Conservation (phyloP, 495 filamentous ascomycete species). For the Antarctomyces pellizariae region DNA sequence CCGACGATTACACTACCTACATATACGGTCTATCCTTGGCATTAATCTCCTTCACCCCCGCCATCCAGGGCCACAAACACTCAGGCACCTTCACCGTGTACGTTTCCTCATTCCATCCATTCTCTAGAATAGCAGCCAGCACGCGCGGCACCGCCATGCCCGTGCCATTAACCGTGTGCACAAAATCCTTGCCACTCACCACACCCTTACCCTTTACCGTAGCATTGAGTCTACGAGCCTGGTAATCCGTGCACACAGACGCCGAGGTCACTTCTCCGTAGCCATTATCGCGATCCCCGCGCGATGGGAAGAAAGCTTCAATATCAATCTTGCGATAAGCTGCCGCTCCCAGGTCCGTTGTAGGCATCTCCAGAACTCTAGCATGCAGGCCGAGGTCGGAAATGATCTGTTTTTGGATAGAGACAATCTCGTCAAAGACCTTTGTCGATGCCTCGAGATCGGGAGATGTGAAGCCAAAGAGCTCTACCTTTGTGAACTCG, state of each 20-base stretch:
- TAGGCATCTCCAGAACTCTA: conserved; percentile 81
- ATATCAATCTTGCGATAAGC: conserved; percentile 77
- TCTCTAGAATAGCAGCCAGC: conserved; percentile 77
- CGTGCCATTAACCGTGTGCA: conserved; percentile 84
- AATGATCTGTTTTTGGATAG: conserved; percentile 68
- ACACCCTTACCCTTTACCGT: conserved; percentile 25
- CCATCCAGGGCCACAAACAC: conserved; percentile 61
- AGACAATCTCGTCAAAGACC: conserved; percentile 62
- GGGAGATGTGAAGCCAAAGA: conserved; percentile 68
- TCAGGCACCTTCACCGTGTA: conserved; percentile 48
- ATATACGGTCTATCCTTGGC: too few relatives aligned
- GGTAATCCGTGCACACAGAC: conserved; percentile 87
- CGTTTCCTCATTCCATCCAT: conserved; percentile 54
- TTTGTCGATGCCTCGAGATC: conserved; percentile 20
- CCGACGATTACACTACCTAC: too few relatives aligned
- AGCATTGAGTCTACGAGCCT: conserved; percentile 60
- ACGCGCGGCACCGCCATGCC: conserved; percentile 80
- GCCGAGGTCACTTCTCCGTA: conserved; percentile 89
- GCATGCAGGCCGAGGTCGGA: conserved; percentile 54
- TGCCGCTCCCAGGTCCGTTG: conserved; percentile 65
- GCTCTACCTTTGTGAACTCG: conserved; percentile 95
- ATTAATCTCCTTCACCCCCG: conserved; percentile 40
- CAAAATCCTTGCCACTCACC: conserved; percentile 30
- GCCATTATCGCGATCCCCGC: conserved; percentile 44
- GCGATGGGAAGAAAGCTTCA: conserved; percentile 79